Percentiles rank a stretch among this genome's conserved stretches.
phyloP scores from a whole-genome alignment of 1,139 yeast genomes.

The Candida albicans region DNA sequence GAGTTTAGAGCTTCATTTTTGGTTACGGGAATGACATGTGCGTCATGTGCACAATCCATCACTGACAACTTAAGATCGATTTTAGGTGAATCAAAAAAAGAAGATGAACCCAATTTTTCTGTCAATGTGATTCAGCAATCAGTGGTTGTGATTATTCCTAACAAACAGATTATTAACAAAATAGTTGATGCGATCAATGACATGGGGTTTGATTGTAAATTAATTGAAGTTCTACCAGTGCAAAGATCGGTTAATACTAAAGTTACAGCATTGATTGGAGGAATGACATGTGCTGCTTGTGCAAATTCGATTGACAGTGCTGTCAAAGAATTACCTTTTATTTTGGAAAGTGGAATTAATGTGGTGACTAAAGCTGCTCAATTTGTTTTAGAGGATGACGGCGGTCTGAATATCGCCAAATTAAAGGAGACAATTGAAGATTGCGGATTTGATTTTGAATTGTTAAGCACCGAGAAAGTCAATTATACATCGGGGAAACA shows the following conservation, averaged over 20 bases:
- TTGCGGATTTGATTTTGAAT: conserved; percentile 63
- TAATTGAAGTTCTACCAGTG: conserved; percentile 62
- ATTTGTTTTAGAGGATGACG: conserved; percentile 49
- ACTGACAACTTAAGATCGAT: conserved; percentile 39
- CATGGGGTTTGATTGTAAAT: conserved; percentile 56
- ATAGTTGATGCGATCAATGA: conserved; percentile 51
- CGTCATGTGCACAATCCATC: conserved; percentile 54
- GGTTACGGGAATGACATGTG: conserved; percentile 67
- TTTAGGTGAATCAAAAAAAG: conserved; percentile 14
- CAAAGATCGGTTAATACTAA: conserved; percentile 47
- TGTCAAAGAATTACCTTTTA: conserved; percentile 51
- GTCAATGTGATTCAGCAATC: conserved; percentile 46
- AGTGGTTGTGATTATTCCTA: conserved; percentile 48
- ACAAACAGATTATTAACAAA: conserved; percentile 52
- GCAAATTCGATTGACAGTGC: conserved; percentile 55
- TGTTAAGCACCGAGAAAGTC: conserved; percentile 38
- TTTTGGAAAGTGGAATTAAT: conserved; percentile 54
- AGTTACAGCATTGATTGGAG: conserved; percentile 64
- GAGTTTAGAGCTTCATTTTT: conserved; percentile 53
- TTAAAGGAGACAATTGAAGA: conserved; percentile 61
- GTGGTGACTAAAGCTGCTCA: conserved; percentile 61
- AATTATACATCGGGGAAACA: conserved; percentile 48
- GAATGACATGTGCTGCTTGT: conserved; percentile 77
- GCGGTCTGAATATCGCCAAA: conserved; percentile 28
- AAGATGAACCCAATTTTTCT: conserved; percentile 29